Base-by-base conservation (phyloP, 2,329 filamentous ascomycete species). In the Talaromyces islandicus region DNA sequence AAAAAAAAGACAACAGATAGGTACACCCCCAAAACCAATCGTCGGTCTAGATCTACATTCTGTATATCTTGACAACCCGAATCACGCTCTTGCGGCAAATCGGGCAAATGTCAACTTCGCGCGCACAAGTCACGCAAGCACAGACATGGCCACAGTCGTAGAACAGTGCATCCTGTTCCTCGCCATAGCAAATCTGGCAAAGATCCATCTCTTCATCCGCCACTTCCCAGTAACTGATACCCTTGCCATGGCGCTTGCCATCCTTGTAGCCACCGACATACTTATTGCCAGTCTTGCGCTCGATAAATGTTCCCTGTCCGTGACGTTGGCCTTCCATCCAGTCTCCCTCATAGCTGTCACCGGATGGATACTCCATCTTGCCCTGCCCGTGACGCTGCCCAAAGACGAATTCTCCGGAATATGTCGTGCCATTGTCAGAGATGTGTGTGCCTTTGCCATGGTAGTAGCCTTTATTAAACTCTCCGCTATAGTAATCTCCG, bases 71-170 rank as follows among this genome's bases (percentile, higher is more conserved):
- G 64, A 87, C 78, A 32, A 85, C 80, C 56, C 75, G 81, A 63
- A 82, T 69, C 21, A 87, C 81, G 57, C 77, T 76, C 73, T 81
- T 82, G 59, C 85, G 76, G 69, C 85, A 88, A 25, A 87, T 82
- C 1, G 85, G 85, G 64, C 85, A 88, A 55, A 75, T 76, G 59
- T 85, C 82, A 30, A 87, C 80, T 67, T 83, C 78, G 56, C 77
- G 77, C 12, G 85, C 85, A 67, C 85, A 88, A n/a, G 73, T 74
- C 60, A 83, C 73, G 64, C 85, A 88, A 3, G 84, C 81, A 52
- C 85, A 81, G 19, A 87, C 82, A 66, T 88, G 85, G 0, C 85
- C 85, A 64, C 85, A 88, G 63, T 85, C 83, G 64, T 83, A 84
- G 68, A 88, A 86, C 7, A 84, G 78, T 4, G 83, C 81, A 62